phyloP scores from a whole-genome alignment of 768 basidiomycete genomes.

The Boletellus emodensis region DNA sequence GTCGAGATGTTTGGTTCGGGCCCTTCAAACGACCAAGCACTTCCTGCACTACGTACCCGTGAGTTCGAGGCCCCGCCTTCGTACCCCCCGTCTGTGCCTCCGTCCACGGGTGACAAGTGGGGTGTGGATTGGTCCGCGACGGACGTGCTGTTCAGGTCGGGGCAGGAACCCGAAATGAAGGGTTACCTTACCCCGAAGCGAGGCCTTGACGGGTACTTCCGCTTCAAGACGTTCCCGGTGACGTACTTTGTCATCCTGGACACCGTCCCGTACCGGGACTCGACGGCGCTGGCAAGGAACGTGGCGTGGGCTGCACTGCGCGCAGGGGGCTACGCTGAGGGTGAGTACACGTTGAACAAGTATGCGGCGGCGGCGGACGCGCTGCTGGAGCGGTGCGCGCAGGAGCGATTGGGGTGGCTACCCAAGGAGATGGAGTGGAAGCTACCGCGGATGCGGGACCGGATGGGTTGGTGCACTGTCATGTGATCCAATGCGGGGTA shows the following conservation, averaged over 20 bases:
- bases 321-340: conserved; percentile 25
- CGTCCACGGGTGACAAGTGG: conserved; percentile 11
- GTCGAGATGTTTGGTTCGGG: conserved; percentile 27
- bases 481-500: too few species aligned
- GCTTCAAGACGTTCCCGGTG: conserved; percentile 29
- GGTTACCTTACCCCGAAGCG: conserved; percentile 7
- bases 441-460: conserved; percentile 9
- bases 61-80: conserved; percentile 22
- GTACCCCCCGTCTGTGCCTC: not conserved
- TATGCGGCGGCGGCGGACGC: conserved; percentile 17
- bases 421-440: conserved; percentile 2
- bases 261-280: conserved; percentile 13
- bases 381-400: conserved; percentile 11
- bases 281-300: conserved; percentile 11
- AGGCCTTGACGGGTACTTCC: conserved; percentile 21
- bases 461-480: not conserved
- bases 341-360: conserved; percentile 13
- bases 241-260: conserved; percentile 31
- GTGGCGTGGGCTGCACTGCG: conserved; percentile 32
- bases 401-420: conserved; percentile 19
- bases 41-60: conserved; percentile 10
- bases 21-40: conserved; percentile 1
- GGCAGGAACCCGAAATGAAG: not conserved
- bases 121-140: conserved; percentile 7
- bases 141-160: conserved; percentile 21